Conservation (phyloP, 2,329 filamentous ascomycete species). For the Botrytis deweyae region DNA sequence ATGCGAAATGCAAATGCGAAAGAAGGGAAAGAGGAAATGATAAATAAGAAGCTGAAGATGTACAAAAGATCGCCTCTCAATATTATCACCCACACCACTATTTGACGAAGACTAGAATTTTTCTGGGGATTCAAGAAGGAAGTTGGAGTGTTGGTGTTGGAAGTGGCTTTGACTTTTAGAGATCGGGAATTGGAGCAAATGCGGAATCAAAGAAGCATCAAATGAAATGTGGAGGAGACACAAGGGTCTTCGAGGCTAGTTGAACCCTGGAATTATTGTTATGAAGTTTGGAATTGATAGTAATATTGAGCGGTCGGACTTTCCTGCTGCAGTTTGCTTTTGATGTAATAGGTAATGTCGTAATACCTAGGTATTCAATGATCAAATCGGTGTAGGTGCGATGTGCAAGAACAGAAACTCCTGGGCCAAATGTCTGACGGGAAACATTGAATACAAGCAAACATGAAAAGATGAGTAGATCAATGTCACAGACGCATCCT, state of each 20-base stretch:
- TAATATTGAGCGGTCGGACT: constrained; percentile 5
- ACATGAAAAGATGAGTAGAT: not conserved
- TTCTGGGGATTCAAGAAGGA: not conserved
- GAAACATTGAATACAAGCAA: not conserved
- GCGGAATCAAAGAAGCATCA: not conserved
- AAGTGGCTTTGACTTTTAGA: not conserved
- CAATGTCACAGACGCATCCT: not conserved
- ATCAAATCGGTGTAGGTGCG: not conserved
- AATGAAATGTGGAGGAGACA: constrained; percentile 10
- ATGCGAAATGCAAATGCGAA: not conserved
- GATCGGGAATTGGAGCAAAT: not conserved
- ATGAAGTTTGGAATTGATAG: not conserved
- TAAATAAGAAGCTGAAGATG: not conserved
- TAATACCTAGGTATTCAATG: not conserved
- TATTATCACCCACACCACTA: not conserved
- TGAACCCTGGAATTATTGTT: not conserved
- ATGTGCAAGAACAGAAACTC: not conserved
- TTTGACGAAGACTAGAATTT: not conserved
- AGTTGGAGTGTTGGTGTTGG: constrained; percentile 11
- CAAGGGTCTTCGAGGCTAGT: constrained; percentile 12
- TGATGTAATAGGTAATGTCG: not conserved
- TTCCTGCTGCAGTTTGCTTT: constrained; percentile 5
- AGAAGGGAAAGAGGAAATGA: not conserved
- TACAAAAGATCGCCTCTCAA: not conserved
- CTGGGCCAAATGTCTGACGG: not conserved